Conservation (phyloP, 345 rosid genomes). For the Rhizophora mangle region DNA sequence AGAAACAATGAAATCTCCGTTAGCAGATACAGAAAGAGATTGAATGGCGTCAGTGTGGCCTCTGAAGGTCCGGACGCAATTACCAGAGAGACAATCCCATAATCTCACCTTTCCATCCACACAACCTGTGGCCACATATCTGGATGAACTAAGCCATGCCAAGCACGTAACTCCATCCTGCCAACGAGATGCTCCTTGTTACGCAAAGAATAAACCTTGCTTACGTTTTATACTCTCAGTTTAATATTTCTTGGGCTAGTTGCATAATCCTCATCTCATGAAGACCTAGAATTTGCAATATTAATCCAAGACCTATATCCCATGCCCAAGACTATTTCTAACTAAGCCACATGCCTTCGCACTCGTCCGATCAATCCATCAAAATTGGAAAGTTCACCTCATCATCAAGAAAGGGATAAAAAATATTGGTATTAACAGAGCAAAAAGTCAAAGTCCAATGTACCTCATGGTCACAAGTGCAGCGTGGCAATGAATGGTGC, state of each 20-base stretch:
- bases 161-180: conserved; percentile 82
- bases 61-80: conserved; percentile 50
- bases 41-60: conserved; percentile 70
- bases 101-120: conserved; percentile 63
- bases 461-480: conserved; percentile 75
- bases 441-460: background rate
- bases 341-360: no score
- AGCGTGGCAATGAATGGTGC: conserved; percentile 63
- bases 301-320: no score
- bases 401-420: no score
- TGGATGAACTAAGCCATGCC: conserved; percentile 71
- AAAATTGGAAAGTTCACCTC: no score
- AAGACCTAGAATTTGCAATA: no score
- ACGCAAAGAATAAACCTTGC: background rate
- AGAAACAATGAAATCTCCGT: conserved; percentile 56
- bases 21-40: conserved; percentile 46
- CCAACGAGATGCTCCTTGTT: conserved; percentile 1
- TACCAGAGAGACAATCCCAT: conserved; percentile 85
- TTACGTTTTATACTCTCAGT: background rate
- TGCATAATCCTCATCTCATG: background rate
- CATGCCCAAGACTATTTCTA: no score
- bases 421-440: no score
- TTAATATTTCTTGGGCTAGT: background rate
- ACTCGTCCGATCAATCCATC: no score
- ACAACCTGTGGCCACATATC: conserved; percentile 72